Conservation (phyloP, 257 asterid species). For the Thymus mandschuricus region DNA sequence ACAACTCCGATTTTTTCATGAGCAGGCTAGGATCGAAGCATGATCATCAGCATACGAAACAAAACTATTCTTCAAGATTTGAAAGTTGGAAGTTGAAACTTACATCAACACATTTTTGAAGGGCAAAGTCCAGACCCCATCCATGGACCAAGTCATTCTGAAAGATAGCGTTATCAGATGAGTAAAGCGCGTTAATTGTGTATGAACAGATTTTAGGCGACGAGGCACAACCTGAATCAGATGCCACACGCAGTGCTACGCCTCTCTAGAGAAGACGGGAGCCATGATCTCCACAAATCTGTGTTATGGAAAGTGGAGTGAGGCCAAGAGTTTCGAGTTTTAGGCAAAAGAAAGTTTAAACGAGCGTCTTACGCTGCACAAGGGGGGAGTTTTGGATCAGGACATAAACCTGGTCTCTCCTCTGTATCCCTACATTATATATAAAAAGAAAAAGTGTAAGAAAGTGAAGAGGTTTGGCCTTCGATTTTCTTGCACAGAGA, state of each 20-base stretch:
- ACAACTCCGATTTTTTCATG: constrained; percentile 91
- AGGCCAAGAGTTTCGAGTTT: not conserved
- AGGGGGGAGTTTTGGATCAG: constrained; percentile 76
- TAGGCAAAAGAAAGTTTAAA: not conserved
- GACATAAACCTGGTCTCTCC: constrained; percentile 68
- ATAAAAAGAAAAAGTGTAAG: not conserved
- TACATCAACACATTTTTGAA: constrained; percentile 84
- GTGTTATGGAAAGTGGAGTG: not conserved
- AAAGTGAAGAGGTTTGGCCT: not conserved
- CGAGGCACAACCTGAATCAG: constrained; percentile 74
- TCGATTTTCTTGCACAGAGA: not conserved
- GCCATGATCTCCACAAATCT: constrained; percentile 97
- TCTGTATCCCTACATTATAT: constrained; percentile 50
- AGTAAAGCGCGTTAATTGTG: not conserved
- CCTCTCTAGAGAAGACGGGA: constrained; percentile 86
- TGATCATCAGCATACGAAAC: not conserved
- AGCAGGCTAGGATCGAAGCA: constrained; percentile 58
- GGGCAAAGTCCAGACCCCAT: constrained; percentile 97
- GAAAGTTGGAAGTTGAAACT: constrained; percentile 5
- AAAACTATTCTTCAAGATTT: not conserved
- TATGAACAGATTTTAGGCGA: not conserved
- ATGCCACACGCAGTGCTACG: constrained; percentile 95
- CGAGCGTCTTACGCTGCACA: constrained; percentile 68
- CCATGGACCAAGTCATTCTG: constrained; percentile 90
- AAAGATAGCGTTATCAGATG: constrained; percentile 23